These are phyloP conservation scores for Strobilomyces dryophilus DNA, from an alignment of 768 basidiomycete genomes.

Conservation along the genomic window DNA sequence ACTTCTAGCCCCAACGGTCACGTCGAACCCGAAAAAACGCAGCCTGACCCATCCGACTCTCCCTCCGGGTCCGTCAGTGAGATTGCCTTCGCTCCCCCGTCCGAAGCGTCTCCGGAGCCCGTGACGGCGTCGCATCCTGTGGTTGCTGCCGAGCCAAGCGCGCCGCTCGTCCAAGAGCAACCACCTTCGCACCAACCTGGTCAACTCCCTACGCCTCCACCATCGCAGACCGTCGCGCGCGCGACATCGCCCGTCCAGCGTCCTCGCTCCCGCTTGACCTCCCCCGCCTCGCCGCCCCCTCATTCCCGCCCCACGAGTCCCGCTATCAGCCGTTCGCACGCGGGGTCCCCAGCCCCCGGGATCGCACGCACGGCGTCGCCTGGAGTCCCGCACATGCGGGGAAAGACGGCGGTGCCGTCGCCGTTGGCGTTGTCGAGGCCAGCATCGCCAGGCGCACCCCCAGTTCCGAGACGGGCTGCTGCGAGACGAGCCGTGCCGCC, in stretches of 20 bases:
- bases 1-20: constrained; percentile 1
- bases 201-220: constrained; percentile 25
- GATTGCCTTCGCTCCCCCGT: constrained; percentile 15
- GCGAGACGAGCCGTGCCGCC: constrained; percentile 39
- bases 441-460: constrained; percentile 46
- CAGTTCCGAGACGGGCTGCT: constrained; percentile 63
- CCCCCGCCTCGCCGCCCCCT: constrained; percentile 29
- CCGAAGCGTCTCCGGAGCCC: background rate
- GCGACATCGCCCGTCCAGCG: constrained; percentile 19
- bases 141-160: constrained; percentile 9
- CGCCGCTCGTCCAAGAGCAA: constrained; percentile 3
- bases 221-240: constrained; percentile 23
- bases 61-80: constrained; percentile 21
- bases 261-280: constrained; percentile 33
- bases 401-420: constrained; percentile 18
- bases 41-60: constrained; percentile 9
- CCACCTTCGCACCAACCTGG: constrained; percentile 20
- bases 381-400: constrained; percentile 13
- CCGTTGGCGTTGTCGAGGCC: constrained; percentile 33
- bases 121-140: background rate
- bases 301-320: constrained; percentile 28
- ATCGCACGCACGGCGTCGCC: constrained; percentile 7
- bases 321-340: constrained; percentile 20
- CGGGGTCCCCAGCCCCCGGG: constrained; percentile 21
- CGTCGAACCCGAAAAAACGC: constrained; percentile 7